These are phyloP conservation scores for Achlya hypogyna DNA, from an alignment of 352 stramenopile species.

Conservation along the genomic window DNA sequence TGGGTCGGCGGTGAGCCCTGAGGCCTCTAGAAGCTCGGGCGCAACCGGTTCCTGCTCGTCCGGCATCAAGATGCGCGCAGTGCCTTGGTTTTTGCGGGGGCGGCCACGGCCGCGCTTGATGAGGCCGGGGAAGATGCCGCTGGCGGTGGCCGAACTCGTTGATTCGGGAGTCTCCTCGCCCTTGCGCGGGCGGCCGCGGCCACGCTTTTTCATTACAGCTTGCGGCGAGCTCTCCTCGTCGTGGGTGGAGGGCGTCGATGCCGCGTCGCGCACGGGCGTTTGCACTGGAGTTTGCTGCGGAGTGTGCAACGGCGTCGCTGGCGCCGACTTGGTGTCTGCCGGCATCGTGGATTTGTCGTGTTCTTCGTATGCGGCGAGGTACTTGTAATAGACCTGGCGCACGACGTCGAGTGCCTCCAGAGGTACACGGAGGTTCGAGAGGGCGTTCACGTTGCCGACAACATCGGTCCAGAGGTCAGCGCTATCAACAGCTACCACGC, in stretches of 20 bases:
- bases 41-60: slow-evolving; percentile 6
- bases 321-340: not conserved
- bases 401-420: not conserved
- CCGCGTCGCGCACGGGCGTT: not conserved
- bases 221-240: not conserved
- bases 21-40: slow-evolving; percentile 30
- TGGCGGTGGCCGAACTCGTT: not conserved
- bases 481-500: slow-evolving; percentile 29
- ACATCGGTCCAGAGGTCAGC: slow-evolving; percentile 22
- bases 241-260: not conserved
- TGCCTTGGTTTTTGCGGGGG: not conserved
- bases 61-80: not conserved
- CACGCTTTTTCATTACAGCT: slow-evolving; percentile 8
- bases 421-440: not conserved
- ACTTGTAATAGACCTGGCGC: not conserved
- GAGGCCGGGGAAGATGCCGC: slow-evolving; percentile 5
- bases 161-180: not conserved
- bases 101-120: slow-evolving; percentile 16
- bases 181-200: slow-evolving; percentile 10
- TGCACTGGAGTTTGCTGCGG: not conserved
- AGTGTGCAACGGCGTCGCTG: not conserved
- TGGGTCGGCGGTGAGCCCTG: slow-evolving; percentile 38
- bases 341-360: slow-evolving; percentile 2
- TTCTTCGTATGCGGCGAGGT: slow-evolving; percentile 16
- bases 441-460: not conserved